Base-by-base conservation (phyloP, 345 rosid genomes). In the Populus simonii region DNA sequence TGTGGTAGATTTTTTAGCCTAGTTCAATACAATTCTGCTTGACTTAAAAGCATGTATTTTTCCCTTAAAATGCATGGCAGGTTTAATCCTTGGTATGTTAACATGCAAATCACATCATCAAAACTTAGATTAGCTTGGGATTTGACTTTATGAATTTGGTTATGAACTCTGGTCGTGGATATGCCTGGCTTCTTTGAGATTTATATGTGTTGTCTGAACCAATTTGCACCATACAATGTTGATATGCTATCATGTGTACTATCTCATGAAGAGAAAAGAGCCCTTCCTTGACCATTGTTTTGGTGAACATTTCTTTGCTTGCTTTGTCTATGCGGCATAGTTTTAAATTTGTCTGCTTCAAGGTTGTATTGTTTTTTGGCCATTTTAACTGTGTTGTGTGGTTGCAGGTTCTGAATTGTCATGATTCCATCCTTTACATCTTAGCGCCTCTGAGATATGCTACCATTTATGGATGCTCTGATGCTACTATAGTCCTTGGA, bases 391-490 rank as follows among this genome's bases (percentile, higher is more conserved):
- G 20, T 68, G 25, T 75, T 51, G 27, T 77, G 45, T 83, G 49
- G 77, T 71, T 85, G 76, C 90, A 96, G 99, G 97, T 96, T 81
- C 85, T 91, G 81, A 94, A 96, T 84, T 94, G 99, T 85, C 98
- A 96, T 73, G 99, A 94, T 82, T 96, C 98, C 72, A 92, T 86
- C 68, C 89, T 96, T 83, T 96, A 96, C 83, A 91, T 96, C 82
- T 85, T 96, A 83, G 94, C 97, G 23, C 99, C 99, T 63, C 77
- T 96, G 83, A 89, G 95, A 88, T 92, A 94, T 83, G 94, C 92
- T 57, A 94, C 97, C 20, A 74, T 96, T 68, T 92, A 96, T 81
- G 99, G 99, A 84, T 94, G 97, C 87, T 96, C 99, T 66, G 99
- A 94, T 83, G 81, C 98, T 66, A 96, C 99, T 67, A 89, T 96